Evolutionary conservation across 2,329 filamentous ascomycete genomes (phyloP).

Genomic region (Talaromyces sp.): DNA sequence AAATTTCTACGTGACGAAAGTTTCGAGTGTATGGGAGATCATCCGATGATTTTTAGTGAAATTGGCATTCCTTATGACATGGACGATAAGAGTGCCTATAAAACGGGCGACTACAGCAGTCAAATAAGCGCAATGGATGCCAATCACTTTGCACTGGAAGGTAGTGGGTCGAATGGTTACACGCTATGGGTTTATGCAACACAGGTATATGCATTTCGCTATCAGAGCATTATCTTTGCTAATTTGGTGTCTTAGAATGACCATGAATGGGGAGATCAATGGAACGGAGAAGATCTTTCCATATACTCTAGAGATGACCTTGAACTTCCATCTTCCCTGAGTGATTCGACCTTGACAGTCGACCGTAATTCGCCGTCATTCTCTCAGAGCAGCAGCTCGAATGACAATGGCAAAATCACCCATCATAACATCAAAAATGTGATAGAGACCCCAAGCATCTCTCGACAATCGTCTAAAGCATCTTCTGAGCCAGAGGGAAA

Average conservation of each 20-base stretch:
- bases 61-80: slow-evolving; percentile 99
- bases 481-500: slow-evolving; percentile 54
- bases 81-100: slow-evolving; percentile 94
- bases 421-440: slow-evolving; percentile 73
- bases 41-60: slow-evolving; percentile 86
- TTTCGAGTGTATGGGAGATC: slow-evolving; percentile 78
- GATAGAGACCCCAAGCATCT: slow-evolving; percentile 56
- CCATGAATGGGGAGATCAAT: slow-evolving; percentile 85
- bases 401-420: slow-evolving; percentile 55
- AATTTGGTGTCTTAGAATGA: slow-evolving; percentile 58
- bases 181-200: slow-evolving; percentile 84
- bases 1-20: slow-evolving; percentile 80
- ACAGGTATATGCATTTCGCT: slow-evolving; percentile 49
- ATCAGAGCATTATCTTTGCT: background rate
- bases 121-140: slow-evolving; percentile 92
- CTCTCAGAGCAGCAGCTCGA: slow-evolving; percentile 50
- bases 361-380: slow-evolving; percentile 51
- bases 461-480: slow-evolving; percentile 53
- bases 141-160: slow-evolving; percentile 90
- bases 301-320: slow-evolving; percentile 84
- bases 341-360: slow-evolving; percentile 37
- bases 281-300: slow-evolving; percentile 96
- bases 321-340: slow-evolving; percentile 41
- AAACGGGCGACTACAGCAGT: slow-evolving; percentile 90
- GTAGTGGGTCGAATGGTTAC: slow-evolving; percentile 76